Conservation (phyloP, 2,329 filamentous ascomycete species). For the Lecanicillium sp. region DNA sequence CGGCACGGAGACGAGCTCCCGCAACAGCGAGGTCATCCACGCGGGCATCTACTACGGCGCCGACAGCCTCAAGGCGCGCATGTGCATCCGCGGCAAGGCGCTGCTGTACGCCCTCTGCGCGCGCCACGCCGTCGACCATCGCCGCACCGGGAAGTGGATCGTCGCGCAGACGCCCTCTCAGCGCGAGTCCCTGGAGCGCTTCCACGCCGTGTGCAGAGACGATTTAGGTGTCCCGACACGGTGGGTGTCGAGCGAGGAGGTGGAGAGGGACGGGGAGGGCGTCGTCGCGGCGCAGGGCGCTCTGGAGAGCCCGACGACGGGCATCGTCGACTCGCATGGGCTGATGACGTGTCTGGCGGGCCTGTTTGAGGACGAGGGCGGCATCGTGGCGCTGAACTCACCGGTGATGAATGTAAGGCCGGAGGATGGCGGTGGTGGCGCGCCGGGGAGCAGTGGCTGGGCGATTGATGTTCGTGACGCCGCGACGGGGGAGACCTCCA, state of each 20-base stretch:
- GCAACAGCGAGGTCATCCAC: constrained; percentile 95
- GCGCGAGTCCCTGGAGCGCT: constrained; percentile 51
- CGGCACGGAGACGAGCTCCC: constrained; percentile 80
- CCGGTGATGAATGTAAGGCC: constrained; percentile 56
- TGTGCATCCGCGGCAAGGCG: constrained; percentile 73
- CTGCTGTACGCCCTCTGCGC: constrained; percentile 76
- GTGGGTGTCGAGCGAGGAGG: constrained; percentile 61
- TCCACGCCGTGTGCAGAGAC: constrained; percentile 40
- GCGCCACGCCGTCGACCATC: constrained; percentile 60
- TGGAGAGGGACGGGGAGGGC: constrained; percentile 60
- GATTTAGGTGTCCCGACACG: constrained; percentile 58
- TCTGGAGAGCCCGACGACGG: constrained; percentile 79
- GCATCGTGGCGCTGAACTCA: constrained; percentile 65
- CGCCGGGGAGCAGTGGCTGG: constrained; percentile 59
- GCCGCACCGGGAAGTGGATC: constrained; percentile 86
- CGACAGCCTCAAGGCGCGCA: constrained; percentile 68
- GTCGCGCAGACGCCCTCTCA: constrained; percentile 76
- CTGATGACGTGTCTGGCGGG: constrained; percentile 78
- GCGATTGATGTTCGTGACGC: constrained; percentile 51
- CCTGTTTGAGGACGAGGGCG: constrained; percentile 69
- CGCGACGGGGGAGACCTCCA: constrained; percentile 40
- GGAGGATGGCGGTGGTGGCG: constrained; percentile 23
- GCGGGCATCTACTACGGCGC: constrained; percentile 86
- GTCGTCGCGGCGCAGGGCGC: constrained; percentile 67
- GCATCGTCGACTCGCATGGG: constrained; percentile 82